Evolutionary conservation across 2,329 filamentous ascomycete genomes (phyloP).

Genomic region (Aspergillus sojae): DNA sequence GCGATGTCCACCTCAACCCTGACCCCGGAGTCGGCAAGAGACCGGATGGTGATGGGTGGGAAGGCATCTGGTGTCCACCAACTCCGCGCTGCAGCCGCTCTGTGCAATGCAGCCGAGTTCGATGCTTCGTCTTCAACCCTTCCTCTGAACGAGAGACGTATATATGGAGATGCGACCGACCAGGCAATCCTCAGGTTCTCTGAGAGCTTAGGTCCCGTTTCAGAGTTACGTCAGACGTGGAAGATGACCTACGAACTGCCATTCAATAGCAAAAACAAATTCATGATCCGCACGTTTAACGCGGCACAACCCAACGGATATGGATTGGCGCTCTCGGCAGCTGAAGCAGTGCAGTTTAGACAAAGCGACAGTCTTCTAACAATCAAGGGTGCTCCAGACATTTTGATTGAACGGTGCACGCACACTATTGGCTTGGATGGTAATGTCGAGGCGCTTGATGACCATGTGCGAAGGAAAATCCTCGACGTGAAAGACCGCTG

Average conservation of each 20-base stretch:
- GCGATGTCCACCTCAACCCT: conserved; percentile 59
- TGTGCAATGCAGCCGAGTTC: conserved; percentile 77
- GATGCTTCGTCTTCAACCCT: conserved; percentile 65
- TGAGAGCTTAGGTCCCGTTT: conserved; percentile 64
- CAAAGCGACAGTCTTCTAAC: conserved; percentile 54
- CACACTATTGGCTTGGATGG: conserved; percentile 61
- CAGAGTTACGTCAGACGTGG: conserved; percentile 65
- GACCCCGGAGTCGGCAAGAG: conserved; percentile 55
- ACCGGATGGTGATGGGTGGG: conserved; percentile 35
- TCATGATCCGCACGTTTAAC: conserved; percentile 67
- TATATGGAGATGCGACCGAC: conserved; percentile 77
- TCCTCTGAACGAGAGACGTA: conserved; percentile 63
- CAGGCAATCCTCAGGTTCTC: conserved; percentile 73
- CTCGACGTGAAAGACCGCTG: conserved; percentile 63
- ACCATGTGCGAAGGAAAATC: conserved; percentile 53
- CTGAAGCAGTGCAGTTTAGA: conserved; percentile 8
- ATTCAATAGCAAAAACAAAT: conserved; percentile 85
- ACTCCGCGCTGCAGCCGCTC: conserved; percentile 62
- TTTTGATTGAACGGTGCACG: conserved; percentile 67
- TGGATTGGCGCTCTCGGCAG: conserved; percentile 6
- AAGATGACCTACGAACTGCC: conserved; percentile 67
- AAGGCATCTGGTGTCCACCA: conserved; percentile 49
- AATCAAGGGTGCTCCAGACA: conserved; percentile 79
- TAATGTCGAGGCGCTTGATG: conserved; percentile 53
- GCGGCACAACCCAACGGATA: conserved; percentile 18